Base-by-base conservation (phyloP, 2,329 filamentous ascomycete genomes). In the Neofusicoccum sp. region DNA sequence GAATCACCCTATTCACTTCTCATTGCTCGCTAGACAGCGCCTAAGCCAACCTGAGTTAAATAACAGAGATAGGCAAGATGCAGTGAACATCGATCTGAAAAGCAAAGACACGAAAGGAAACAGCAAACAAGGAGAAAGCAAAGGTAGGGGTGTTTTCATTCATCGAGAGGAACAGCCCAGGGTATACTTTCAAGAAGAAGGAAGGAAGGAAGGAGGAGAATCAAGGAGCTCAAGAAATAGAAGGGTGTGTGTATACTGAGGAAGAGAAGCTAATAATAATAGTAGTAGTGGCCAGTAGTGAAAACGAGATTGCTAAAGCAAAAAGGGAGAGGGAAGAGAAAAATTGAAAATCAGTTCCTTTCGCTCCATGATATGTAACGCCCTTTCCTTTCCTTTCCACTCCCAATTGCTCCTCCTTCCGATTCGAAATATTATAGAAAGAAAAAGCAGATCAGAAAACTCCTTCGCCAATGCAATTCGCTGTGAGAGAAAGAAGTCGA, bases 391-490 rank as follows among this genome's bases (percentile, higher is more conserved):
- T 20, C 20, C 20, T 20, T 20, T 26, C 44, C 44, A 30, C 40
- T 40, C 34, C 49, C 34, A n/a, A 9, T 28, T 41, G 34, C 49
- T 14, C n/a, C 14, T 26, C 49, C 6, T 40, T 16, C 20, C 34
- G 11, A 12, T 20, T 20, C n/a, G 34, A 56, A 56, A 20, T 20
- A 20, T 20, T 1, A 20, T 20, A 20, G 20, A 20, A 20, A 20
- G 20, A 20, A 20, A 20, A 20, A 20, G 20, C 20, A 20, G 20
- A 20, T 20, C 20, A 36, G 24, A 33, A 14, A 43, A 56, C 51
- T 28, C 51, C 51, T 43, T 56, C 51, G 51, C 51, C 40, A 34
- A 56, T 56, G 51, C 51, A 53, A 53, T 16, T 56, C 51, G 51
- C 51, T 56, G 26, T 43, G 51, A 24, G 51, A 33, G 51, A 56